Base-by-base conservation (phyloP, 2,329 filamentous ascomycete species). In the Colletotrichum chlorophyti region DNA sequence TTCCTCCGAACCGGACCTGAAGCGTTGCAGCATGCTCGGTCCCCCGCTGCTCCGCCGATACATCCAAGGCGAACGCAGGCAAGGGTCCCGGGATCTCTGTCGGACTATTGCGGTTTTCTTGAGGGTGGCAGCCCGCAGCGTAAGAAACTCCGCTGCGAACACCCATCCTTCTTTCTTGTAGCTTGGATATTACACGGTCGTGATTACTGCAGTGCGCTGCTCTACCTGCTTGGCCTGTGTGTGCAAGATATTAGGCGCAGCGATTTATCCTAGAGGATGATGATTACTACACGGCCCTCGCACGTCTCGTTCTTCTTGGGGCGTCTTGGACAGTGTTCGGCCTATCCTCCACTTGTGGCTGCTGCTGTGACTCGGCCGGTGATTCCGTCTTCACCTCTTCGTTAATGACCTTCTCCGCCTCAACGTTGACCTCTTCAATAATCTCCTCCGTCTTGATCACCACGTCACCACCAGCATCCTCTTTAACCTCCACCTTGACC, bases 361-460 rank as follows among this genome's bases (percentile, higher is more conserved):
- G 19, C 26, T 32, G 48, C 15, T 29, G 45, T 32, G n/a, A 17
- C n/a, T 48, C 42, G 5, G 48, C 21, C 15, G 10, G 21, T 11
- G 26, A 14, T 5, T 40, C 32, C 29, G n/a, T 8, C 37, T 23
- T 31, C 19, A 29, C 40, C 2, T 23, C 19, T 26, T 53, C 19
- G 10, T 40, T 55, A 8, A 42, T 26, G 26, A 54, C 38, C 34
- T 15, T 53, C 14, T 67, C 64, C 24, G 62, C 65, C 31, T 68
- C 62, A 6, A 66, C 65, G 15, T 66, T 64, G 54, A 74, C 71
- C 51, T 70, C 69, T 63, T 68, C 72, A 60, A 66, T 68, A 17
- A 70, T 65, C 42, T 65, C 60, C 46, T 65, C 65, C 38, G 54
- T 50, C 58, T 61, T 53, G 29, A 58, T 47, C n/a, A 55, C 54